Evolutionary conservation across 2,329 filamentous ascomycete genomes (phyloP).

Genomic region (Hirsutella thompsonii): DNA sequence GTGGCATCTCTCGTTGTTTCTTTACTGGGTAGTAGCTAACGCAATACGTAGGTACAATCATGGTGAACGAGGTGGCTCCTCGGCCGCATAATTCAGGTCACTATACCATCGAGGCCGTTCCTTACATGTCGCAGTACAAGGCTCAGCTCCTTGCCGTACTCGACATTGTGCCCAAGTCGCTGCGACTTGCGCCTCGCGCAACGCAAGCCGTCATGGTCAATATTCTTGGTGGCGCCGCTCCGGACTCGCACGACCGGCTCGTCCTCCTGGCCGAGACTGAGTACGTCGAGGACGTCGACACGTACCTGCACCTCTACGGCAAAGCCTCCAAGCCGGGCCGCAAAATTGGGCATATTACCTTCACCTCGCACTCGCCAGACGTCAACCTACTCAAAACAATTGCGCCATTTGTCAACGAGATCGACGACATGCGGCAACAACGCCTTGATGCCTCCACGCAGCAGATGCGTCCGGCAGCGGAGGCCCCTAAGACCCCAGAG

Average conservation of each 20-base stretch:
- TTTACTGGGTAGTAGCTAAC: too few species aligned
- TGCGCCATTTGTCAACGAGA: slow-evolving; percentile 55
- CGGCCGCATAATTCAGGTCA: slow-evolving; percentile 84
- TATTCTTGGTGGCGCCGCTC: slow-evolving; percentile 56
- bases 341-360: slow-evolving; percentile 91
- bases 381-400: slow-evolving; percentile 47
- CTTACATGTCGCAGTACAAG: slow-evolving; percentile 73
- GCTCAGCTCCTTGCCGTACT: slow-evolving; percentile 80
- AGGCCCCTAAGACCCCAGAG: not conserved
- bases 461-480: slow-evolving; percentile 19
- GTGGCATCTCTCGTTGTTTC: slow-evolving; percentile 3
- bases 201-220: slow-evolving; percentile 63
- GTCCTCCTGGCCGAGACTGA: slow-evolving; percentile 31
- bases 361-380: slow-evolving; percentile 56
- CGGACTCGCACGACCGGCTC: slow-evolving; percentile 46
- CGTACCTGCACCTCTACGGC: slow-evolving; percentile 75
- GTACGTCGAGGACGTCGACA: slow-evolving; percentile 31
- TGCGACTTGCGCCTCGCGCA: slow-evolving; percentile 37
- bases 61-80: slow-evolving; percentile 81
- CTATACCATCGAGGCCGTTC: slow-evolving; percentile 86
- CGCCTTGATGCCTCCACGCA: slow-evolving; percentile 29
- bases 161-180: slow-evolving; percentile 46
- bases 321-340: slow-evolving; percentile 78
- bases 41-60: slow-evolving; percentile 44
- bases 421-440: slow-evolving; percentile 45